Percentiles rank a stretch among this genome's conserved stretches.
phyloP scores from a whole-genome alignment of 2,329 filamentous ascomycete species.

The Colletotrichum lentis region DNA sequence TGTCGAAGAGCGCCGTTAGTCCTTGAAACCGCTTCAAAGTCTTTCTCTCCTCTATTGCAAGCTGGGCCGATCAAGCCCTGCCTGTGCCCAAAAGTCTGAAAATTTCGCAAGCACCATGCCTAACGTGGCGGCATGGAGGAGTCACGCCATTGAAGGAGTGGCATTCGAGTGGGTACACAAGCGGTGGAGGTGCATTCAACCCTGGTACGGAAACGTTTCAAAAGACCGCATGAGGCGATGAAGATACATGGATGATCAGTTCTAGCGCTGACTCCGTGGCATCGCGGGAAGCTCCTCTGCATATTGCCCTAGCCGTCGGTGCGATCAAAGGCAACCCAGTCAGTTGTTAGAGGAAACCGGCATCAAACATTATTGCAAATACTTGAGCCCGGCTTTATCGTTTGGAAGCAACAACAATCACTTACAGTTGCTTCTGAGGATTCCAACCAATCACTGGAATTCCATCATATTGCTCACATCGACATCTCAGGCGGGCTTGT shows the following conservation, averaged over 20 bases:
- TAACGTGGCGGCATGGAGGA: not conserved
- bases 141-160: not conserved
- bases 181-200: constrained; percentile 11
- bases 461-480: not conserved
- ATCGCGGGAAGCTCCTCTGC: not conserved
- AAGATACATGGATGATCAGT: constrained; percentile 17
- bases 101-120: not conserved
- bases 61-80: not conserved
- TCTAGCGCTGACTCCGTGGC: constrained; percentile 9
- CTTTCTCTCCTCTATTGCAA: not conserved
- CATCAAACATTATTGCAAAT: no score
- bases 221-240: not conserved
- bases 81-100: not conserved
- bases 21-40: no score
- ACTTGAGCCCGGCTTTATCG: no score
- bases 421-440: not conserved
- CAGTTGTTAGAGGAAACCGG: no score
- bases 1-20: no score
- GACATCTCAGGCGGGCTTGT: not conserved
- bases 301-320: not conserved
- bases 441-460: no score
- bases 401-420: no score
- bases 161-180: constrained; percentile 9
- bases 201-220: constrained; percentile 11
- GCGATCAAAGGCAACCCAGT: not conserved